These are phyloP conservation scores for Hansenula sp. DNA, from an alignment of 1,139 yeast species.

Conservation along the genomic window DNA sequence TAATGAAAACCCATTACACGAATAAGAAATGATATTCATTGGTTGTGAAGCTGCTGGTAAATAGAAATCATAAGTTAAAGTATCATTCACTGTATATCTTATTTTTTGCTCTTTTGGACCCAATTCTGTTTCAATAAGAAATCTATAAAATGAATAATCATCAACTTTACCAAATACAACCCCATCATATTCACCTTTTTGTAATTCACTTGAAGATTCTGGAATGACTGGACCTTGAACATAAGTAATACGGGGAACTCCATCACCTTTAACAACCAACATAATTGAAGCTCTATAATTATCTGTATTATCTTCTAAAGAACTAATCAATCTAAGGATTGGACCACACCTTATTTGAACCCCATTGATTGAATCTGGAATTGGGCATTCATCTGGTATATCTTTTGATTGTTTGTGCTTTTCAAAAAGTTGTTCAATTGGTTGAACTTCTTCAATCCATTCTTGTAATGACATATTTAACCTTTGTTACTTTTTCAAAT, in stretches of 20 bases:
- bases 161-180: slow-evolving; percentile 41
- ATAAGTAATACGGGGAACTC: slow-evolving; percentile 23
- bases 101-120: slow-evolving; percentile 51
- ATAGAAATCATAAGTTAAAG: slow-evolving; percentile 40
- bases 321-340: slow-evolving; percentile 60
- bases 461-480: background rate
- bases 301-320: slow-evolving; percentile 39
- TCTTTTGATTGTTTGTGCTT: slow-evolving; percentile 5
- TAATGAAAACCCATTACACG: slow-evolving; percentile 92
- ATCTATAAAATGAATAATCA: slow-evolving; percentile 62
- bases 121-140: slow-evolving; percentile 46
- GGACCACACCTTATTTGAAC: slow-evolving; percentile 76
- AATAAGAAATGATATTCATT: slow-evolving; percentile 77
- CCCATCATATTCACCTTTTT: slow-evolving; percentile 43
- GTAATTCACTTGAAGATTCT: slow-evolving; percentile 11
- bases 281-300: slow-evolving; percentile 65
- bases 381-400: slow-evolving; percentile 9
- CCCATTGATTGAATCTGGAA: slow-evolving; percentile 24
- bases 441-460: background rate
- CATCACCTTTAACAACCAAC: slow-evolving; percentile 39
- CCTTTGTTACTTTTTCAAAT: too few species aligned
- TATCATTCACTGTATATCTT: slow-evolving; percentile 52
- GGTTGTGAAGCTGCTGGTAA: slow-evolving; percentile 56
- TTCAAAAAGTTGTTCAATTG: background rate
- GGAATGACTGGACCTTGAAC: slow-evolving; percentile 23